A percentile compares a stretch with the other conserved stretches of the same genome.
These are phyloP conservation scores for Nidula niveotomentosa DNA, from an alignment of 1,284 basidiomycete species.

Conservation along the genomic window DNA sequence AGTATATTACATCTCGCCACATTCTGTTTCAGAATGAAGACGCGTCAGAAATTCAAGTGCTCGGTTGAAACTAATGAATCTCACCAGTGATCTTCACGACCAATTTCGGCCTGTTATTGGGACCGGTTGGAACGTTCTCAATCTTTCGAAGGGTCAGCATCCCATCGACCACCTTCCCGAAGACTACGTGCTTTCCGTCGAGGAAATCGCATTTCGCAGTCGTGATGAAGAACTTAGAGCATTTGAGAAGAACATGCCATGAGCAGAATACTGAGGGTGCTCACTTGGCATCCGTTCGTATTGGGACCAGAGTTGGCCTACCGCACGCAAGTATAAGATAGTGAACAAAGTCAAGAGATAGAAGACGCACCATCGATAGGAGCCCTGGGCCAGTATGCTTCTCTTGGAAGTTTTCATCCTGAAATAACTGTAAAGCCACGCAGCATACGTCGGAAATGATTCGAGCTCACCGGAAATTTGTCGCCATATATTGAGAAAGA, in stretches of 20 bases:
- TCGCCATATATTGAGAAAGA: slow-evolving; percentile 94
- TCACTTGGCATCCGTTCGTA: slow-evolving; percentile 89
- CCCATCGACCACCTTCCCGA: slow-evolving; percentile 87
- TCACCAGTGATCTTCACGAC: slow-evolving; percentile 82
- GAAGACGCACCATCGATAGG: slow-evolving; percentile 73
- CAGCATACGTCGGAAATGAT: not conserved
- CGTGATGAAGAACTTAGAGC: slow-evolving; percentile 90
- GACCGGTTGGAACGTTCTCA: slow-evolving; percentile 90
- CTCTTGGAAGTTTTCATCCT: slow-evolving; percentile 94
- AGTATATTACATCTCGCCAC: slow-evolving; percentile 51
- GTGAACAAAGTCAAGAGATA: not conserved
- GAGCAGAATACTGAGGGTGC: slow-evolving; percentile 9
- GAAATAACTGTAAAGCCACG: not conserved
- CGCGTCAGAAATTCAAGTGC: not conserved
- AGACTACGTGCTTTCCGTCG: slow-evolving; percentile 94
- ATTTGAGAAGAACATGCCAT: not conserved
- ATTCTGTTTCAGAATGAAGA: slow-evolving; percentile 33
- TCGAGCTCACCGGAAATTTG: slow-evolving; percentile 73
- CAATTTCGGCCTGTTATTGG: slow-evolving; percentile 83
- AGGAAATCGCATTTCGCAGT: slow-evolving; percentile 93
- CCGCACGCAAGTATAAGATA: not conserved
- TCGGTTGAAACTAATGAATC: slow-evolving; percentile 18
- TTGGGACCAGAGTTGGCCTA: slow-evolving; percentile 92
- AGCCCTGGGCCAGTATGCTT: slow-evolving; percentile 87
- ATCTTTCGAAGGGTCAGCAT: slow-evolving; percentile 92